phyloP scores from a whole-genome alignment of 2,329 filamentous ascomycete species.

The Thyridium curvatum region DNA sequence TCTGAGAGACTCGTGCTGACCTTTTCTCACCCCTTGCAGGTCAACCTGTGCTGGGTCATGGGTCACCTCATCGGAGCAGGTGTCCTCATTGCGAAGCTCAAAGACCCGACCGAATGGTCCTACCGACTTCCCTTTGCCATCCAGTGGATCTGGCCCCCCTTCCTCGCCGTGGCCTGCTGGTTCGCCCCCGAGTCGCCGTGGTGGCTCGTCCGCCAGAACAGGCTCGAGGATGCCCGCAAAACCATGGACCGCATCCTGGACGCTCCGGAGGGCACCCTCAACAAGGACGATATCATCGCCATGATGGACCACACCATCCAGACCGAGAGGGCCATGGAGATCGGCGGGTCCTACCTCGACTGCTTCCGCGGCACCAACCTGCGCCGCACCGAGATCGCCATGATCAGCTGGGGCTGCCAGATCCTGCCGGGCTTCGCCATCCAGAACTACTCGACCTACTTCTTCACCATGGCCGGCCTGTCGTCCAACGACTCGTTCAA shows the following conservation, averaged over 20 bases:
- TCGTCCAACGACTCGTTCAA: slow-evolving; percentile 25
- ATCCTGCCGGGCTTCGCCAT: slow-evolving; percentile 41
- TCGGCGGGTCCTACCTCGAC: slow-evolving; percentile 39
- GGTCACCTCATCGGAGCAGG: too few relatives aligned
- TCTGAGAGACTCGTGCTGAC: too few relatives aligned
- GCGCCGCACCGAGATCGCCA: slow-evolving; percentile 46
- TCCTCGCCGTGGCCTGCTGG: slow-evolving; percentile 40
- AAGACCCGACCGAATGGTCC: too few relatives aligned
- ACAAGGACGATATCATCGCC: slow-evolving; percentile 14
- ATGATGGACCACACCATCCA: slow-evolving; percentile 28
- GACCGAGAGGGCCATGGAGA: slow-evolving; percentile 34
- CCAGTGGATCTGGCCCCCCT: slow-evolving; percentile 54
- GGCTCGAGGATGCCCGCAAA: too few relatives aligned
- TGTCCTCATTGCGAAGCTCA: too few relatives aligned
- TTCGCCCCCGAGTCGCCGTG: slow-evolving; percentile 46
- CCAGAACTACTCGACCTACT: slow-evolving; percentile 41
- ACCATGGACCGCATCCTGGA: too few relatives aligned
- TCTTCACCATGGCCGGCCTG: slow-evolving; percentile 35
- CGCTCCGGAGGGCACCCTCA: background rate
- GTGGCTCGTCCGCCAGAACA: slow-evolving; percentile 44
- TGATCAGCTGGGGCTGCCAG: slow-evolving; percentile 42
- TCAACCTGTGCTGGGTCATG: too few relatives aligned
- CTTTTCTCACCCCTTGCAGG: too few relatives aligned
- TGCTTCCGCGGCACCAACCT: slow-evolving; percentile 46
- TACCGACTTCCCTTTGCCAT: slow-evolving; percentile 13